These are phyloP conservation scores for Fusarium sp. DNA, from an alignment of 2,329 filamentous ascomycete genomes.

Conservation along the genomic window DNA sequence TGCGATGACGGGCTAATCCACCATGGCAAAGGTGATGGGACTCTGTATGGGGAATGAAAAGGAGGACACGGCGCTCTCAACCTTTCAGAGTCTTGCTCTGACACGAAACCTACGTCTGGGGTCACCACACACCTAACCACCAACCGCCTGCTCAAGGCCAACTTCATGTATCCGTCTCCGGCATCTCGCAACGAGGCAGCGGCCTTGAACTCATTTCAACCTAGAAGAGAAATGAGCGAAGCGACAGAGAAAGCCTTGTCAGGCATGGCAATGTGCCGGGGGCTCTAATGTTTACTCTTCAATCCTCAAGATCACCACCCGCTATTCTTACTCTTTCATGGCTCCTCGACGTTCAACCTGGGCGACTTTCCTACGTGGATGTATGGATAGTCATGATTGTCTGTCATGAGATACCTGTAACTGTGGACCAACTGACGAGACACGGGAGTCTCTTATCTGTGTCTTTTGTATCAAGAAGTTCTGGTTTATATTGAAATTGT, in stretches of 20 bases:
- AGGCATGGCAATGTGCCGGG: not conserved
- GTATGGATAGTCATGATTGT: not conserved
- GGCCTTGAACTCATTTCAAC: slow-evolving; percentile 9
- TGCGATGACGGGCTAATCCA: slow-evolving; percentile 66
- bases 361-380: not conserved
- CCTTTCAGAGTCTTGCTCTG: slow-evolving; percentile 20
- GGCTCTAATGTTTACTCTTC: slow-evolving; percentile 23
- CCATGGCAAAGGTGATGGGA: slow-evolving; percentile 3
- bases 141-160: slow-evolving; percentile 15
- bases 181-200: not conserved
- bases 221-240: slow-evolving; percentile 14
- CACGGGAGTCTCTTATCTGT: not conserved
- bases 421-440: not conserved
- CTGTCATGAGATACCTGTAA: not conserved
- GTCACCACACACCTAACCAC: slow-evolving; percentile 22
- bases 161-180: slow-evolving; percentile 19
- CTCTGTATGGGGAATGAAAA: slow-evolving; percentile 12
- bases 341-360: not conserved
- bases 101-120: slow-evolving; percentile 10
- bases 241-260: not conserved
- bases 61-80: slow-evolving; percentile 18
- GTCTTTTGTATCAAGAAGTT: not conserved
- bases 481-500: not conserved
- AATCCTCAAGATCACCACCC: slow-evolving; percentile 13
- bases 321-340: not conserved